Conservation (phyloP, 140 eudicot genomes). For the Anethum foeniculum region DNA sequence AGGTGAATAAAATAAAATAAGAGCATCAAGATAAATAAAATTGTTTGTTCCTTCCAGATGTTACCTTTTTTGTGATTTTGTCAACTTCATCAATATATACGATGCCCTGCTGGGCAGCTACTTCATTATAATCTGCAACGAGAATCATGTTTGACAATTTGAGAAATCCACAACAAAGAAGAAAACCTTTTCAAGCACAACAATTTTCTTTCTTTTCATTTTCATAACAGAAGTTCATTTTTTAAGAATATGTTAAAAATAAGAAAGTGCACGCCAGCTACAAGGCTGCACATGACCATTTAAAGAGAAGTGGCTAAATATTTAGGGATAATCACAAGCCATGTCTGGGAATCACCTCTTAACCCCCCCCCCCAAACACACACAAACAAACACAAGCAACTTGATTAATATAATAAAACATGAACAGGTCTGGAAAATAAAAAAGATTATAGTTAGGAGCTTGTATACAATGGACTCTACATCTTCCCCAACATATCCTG, state of each 20-base stretch:
- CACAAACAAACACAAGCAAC: background rate
- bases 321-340: background rate
- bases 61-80: conserved; percentile 89
- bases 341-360: background rate
- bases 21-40: conserved; percentile 2
- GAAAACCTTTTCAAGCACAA: background rate
- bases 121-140: conserved; percentile 90
- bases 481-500: conserved; percentile 98
- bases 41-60: background rate
- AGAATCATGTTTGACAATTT: conserved; percentile 20
- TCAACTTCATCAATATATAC: conserved; percentile 97
- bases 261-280: background rate
- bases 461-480: conserved; percentile 91
- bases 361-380: background rate
- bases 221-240: background rate
- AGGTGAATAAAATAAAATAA: background rate
- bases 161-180: background rate
- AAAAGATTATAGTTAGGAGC: conserved; percentile 60
- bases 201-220: background rate
- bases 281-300: background rate
- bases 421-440: conserved; percentile 11
- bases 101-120: conserved; percentile 98
- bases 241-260: background rate
- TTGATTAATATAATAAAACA: background rate
- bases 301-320: background rate